Evolutionary conservation across 108 stramenopile species (phyloP), one percentile per base, ranked within the genome.

Genomic region (Stephanodiscus triporus): DNA sequence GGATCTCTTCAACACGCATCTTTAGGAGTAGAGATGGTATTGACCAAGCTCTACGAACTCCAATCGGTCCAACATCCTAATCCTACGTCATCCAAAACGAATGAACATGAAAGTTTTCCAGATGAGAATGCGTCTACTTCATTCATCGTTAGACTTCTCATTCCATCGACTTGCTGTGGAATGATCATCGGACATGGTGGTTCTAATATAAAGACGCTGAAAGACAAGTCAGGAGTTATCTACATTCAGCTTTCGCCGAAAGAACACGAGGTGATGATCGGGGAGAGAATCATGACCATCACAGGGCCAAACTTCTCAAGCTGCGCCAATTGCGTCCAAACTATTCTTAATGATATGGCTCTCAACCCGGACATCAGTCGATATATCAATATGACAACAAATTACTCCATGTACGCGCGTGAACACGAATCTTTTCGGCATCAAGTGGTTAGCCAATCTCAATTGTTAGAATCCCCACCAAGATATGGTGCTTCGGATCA

Each of bases 181-280:
- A 94, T 91, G 90, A 83, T 94, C 9, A 94, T 94, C 37, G 92
- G 92, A 20, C 90, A 88, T 53, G 79, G 69, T 38, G 92, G 92
- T 32, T 70, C 90, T 0, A 91, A 89, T 67, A 91, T 94, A 69
- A 89, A 90, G 51, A 59, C 66, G n/a, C 76, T 94, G 69, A 88
- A 87, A 65, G 92, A 90, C 50, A 40, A 84, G 55, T 88, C 89
- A 38, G 84, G 85, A 8, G 87, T 88, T 19, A 70, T 87, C 42
- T 82, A 78, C 36, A 86, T 94, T 51, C 84, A 89, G 37, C 61
- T 94, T 23, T 89, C 92, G 24, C 85, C 85, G 14, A 91, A 91
- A 70, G 88, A 87, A 40, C 34, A 55, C 2, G 70, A 72, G 58
- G 30, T 49, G 10, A 34, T 40, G 67, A 80, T 75, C 20, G 71